phyloP scores from a whole-genome alignment of 2,329 filamentous ascomycete genomes.

The Nemania sp. region DNA sequence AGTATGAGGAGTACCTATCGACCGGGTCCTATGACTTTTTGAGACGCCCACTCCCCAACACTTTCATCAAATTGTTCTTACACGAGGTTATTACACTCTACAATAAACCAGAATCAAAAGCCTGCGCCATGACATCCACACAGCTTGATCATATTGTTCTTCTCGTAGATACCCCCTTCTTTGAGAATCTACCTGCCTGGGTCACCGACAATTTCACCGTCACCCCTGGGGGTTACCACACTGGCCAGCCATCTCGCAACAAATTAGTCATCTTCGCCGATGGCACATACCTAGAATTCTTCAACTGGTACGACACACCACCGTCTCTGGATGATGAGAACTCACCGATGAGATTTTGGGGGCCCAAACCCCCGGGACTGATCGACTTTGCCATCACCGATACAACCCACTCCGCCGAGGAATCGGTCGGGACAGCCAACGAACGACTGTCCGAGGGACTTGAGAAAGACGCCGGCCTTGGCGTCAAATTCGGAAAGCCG shows the following conservation, averaged over 20 bases:
- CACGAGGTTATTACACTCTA: too few species aligned
- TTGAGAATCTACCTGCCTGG: neutral
- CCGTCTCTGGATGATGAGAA: neutral
- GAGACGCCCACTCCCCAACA: too few species aligned
- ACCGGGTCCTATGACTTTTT: too few species aligned
- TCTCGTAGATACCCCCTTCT: neutral
- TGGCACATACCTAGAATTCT: neutral
- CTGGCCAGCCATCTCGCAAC: neutral
- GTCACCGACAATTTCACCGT: neutral
- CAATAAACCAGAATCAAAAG: neutral
- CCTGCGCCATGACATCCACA: neutral
- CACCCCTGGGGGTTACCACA: neutral
- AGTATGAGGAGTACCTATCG: too few species aligned
- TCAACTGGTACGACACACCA: neutral
- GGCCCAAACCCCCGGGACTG: neutral
- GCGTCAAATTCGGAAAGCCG: neutral
- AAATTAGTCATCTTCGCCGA: neutral
- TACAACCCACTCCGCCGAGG: neutral
- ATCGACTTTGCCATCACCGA: neutral
- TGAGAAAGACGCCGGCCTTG: neutral
- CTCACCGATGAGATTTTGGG: neutral
- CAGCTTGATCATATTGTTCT: neutral
- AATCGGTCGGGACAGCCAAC: neutral
- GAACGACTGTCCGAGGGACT: neutral
- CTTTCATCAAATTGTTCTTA: too few species aligned